phyloP scores from a whole-genome alignment of 2,329 filamentous ascomycete genomes.

The Aspergillus ibericus region DNA sequence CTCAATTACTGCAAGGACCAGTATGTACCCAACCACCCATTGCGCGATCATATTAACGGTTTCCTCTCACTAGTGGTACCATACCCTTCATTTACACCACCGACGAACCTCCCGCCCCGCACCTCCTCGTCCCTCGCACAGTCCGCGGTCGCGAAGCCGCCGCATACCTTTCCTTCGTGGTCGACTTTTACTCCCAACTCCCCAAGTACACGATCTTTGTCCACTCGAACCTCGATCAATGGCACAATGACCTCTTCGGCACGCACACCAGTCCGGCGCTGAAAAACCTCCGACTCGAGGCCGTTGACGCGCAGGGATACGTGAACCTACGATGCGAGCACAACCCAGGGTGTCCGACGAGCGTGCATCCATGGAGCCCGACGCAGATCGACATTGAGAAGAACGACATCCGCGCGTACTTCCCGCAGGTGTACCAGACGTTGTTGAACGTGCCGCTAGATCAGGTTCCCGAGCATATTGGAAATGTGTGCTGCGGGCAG shows the following conservation, averaged over 20 bases:
- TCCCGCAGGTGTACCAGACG: conserved; percentile 27
- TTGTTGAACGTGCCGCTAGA: conserved; percentile 26
- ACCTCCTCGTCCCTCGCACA: conserved; percentile 27
- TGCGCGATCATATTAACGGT: background rate
- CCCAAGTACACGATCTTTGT: conserved; percentile 62
- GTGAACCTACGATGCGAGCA: conserved; percentile 42
- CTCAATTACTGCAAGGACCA: conserved; percentile 22
- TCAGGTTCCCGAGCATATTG: conserved; percentile 28
- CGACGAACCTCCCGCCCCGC: conserved; percentile 23
- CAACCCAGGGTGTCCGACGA: conserved; percentile 40
- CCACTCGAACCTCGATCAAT: conserved; percentile 58
- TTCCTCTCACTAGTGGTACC: conserved; percentile 10
- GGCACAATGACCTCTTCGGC: conserved; percentile 56
- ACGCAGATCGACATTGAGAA: conserved; percentile 24
- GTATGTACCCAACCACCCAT: conserved; percentile 7
- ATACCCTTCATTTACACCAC: conserved; percentile 32
- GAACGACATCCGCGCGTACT: conserved; percentile 25
- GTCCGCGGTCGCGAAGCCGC: conserved; percentile 61
- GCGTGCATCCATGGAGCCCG: conserved; percentile 33
- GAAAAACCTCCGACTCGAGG: conserved; percentile 34
- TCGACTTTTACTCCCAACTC: conserved; percentile 61
- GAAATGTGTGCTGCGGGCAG: conserved; percentile 37
- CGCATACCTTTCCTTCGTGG: conserved; percentile 62
- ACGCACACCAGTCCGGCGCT: conserved; percentile 30
- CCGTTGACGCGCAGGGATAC: conserved; percentile 41